Evolutionary conservation across 2,329 filamentous ascomycete genomes (phyloP).

Genomic region (Bipolaris gigantea): DNA sequence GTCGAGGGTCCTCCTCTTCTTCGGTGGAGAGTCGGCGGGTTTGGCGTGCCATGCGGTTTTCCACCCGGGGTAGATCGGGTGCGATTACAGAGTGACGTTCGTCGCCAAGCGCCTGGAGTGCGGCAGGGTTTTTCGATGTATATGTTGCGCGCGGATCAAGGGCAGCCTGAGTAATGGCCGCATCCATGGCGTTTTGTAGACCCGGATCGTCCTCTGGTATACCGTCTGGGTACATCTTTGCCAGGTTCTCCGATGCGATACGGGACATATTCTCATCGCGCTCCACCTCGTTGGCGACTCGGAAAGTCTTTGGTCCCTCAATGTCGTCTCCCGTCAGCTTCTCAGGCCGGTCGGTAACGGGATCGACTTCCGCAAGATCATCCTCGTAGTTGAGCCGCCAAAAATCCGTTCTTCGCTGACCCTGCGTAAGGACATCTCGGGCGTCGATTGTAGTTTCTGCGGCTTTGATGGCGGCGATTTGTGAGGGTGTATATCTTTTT

Average conservation of each 20-base stretch:
- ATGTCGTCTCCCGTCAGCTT: conserved; percentile 46
- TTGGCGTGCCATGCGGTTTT: conserved; percentile 43
- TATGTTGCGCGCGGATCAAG: conserved; percentile 50
- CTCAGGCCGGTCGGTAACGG: conserved; percentile 65
- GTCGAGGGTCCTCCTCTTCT: conserved; percentile 49
- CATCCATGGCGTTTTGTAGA: conserved; percentile 34
- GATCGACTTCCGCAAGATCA: conserved; percentile 76
- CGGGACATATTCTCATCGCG: conserved; percentile 35
- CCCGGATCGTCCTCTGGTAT: conserved; percentile 35
- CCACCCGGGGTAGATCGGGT: conserved; percentile 55
- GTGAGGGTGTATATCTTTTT: conserved; percentile 74
- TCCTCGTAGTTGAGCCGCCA: conserved; percentile 71
- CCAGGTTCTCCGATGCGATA: conserved; percentile 40
- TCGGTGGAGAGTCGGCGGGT: conserved; percentile 37
- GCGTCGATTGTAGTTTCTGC: conserved; percentile 76
- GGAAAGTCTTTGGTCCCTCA: conserved; percentile 26
- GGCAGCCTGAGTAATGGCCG: conserved; percentile 38
- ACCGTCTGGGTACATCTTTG: conserved; percentile 43
- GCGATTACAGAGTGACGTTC: conserved; percentile 50
- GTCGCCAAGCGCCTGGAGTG: conserved; percentile 52
- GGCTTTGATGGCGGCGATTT: conserved; percentile 78
- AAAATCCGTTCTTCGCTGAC: conserved; percentile 69
- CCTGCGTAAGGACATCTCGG: conserved; percentile 73
- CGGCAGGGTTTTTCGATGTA: conserved; percentile 54
- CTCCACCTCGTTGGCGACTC: conserved; percentile 38